Evolutionary conservation across 2,329 filamentous ascomycete species (phyloP).

Genomic region (Pseudocercospora crystallina): DNA sequence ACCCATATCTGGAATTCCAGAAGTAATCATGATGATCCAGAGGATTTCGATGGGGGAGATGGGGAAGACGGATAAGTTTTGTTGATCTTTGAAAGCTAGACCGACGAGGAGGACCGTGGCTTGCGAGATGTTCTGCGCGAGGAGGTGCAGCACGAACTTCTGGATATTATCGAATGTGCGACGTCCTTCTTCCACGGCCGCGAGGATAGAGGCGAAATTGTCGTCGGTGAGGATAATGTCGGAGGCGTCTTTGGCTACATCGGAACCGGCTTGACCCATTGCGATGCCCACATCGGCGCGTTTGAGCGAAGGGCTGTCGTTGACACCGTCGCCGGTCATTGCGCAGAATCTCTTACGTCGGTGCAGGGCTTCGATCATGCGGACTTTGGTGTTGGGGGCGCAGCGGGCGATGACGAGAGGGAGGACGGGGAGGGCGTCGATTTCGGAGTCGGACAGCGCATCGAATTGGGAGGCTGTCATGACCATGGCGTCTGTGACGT

Average conservation of each 20-base stretch:
- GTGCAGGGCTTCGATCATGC: conserved; percentile 86
- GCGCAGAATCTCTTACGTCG: conserved; percentile 74
- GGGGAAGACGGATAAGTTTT: conserved; percentile 76
- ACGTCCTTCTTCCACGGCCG: conserved; percentile 78
- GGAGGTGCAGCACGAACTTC: conserved; percentile 84
- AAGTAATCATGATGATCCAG: conserved; percentile 91
- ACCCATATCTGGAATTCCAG: conserved; percentile 82
- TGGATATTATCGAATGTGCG: conserved; percentile 88
- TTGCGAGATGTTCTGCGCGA: conserved; percentile 92
- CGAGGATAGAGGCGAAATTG: conserved; percentile 83
- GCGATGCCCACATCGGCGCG: conserved; percentile 83
- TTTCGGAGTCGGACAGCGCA: conserved; percentile 69
- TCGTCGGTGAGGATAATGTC: conserved; percentile 85
- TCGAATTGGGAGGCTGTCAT: conserved; percentile 64
- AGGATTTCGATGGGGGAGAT: conserved; percentile 83
- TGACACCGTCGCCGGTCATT: conserved; percentile 88
- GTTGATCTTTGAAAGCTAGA: conserved; percentile 73
- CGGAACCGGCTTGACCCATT: conserved; percentile 81
- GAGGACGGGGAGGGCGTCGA: conserved; percentile 70
- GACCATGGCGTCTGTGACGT: conserved; percentile 67
- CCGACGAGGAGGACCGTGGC: conserved; percentile 79
- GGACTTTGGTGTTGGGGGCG: conserved; percentile 80
- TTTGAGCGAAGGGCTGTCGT: conserved; percentile 79
- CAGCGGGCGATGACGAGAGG: conserved; percentile 82
- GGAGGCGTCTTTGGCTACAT: conserved; percentile 80